Evolutionary conservation across 176 grass and related monocot species (phyloP), one percentile per base, ranked within the genome.

Genomic region (Oryza rufipogon): DNA sequence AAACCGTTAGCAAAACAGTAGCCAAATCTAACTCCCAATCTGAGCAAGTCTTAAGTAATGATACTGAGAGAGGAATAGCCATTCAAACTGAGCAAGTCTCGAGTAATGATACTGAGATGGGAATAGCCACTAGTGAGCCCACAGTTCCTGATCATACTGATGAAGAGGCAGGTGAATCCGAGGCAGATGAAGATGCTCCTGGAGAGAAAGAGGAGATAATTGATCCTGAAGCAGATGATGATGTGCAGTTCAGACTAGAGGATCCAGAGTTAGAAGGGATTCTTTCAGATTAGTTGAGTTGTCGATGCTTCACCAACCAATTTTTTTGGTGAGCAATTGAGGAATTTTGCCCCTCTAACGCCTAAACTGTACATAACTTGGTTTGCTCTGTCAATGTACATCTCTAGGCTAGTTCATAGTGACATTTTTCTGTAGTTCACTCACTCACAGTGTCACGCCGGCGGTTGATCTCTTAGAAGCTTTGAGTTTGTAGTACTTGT

Each of bases 191-290:
- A 71, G 77, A 89, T 76, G 49, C 19, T 74, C 47, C 85, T 66
- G 58, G 46, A 39, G 82, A 52, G 60, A 83, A 66, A 87, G 86
- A 71, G 39, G 47, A 78, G 75, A 22, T 32, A 11, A 17, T 69
- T 76, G 84, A 79, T 6, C 11, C 66, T 16, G 92, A 83, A 54
- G 56, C 17, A 15, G 89, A 92, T 3, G 66, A 91, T 41, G 81
- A 91, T 32, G 28, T 22, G 9, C 80, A 91, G 32, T 34, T 78
- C 32, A 87, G 87, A 79, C 73, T 44, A 28, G 84, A 91, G 68
- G 89, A 91, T 83, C 70, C 88, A 56, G 89, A 91, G 68, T 20
- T 89, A 30, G 92, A 94, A 71, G 78, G 91, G 58, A 34, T 92
- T 17, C 87, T 92, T 81, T 92, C 91, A 58, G 91, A 92, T 77